Evolutionary conservation across 2,329 filamentous ascomycete genomes (phyloP).

Genomic region (Aspergillus sp.): DNA sequence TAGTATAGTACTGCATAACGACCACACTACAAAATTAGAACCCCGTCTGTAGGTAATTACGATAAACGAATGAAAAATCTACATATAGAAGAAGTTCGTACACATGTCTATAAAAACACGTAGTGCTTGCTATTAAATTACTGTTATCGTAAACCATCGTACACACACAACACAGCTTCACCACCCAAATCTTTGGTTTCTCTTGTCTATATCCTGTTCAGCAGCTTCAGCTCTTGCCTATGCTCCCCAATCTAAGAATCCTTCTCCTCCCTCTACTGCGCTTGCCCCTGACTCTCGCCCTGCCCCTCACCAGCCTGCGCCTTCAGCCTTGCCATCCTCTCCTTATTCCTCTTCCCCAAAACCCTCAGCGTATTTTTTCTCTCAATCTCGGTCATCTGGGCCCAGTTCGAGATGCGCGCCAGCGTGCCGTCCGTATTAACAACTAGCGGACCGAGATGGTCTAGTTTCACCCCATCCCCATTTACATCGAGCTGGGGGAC

Average conservation of each 20-base stretch:
- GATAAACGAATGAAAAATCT: neutral
- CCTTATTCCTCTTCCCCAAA: constrained; percentile 67
- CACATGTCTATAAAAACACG: neutral
- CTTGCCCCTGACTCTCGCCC: neutral
- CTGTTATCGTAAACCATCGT: neutral
- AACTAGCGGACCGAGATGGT: constrained; percentile 70
- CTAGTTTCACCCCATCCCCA: constrained; percentile 54
- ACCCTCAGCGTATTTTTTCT: constrained; percentile 65
- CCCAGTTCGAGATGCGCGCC: constrained; percentile 72
- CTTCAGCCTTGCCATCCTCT: constrained; percentile 58
- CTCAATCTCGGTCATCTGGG: constrained; percentile 68
- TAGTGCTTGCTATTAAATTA: neutral
- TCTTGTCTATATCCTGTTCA: neutral
- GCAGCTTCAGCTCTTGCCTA: neutral
- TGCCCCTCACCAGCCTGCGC: constrained; percentile 23
- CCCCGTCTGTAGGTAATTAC: neutral
- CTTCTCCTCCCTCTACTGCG: neutral
- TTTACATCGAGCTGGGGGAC: constrained; percentile 82
- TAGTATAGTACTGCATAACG: neutral
- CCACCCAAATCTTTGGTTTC: neutral
- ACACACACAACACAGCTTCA: neutral
- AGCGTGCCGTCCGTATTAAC: constrained; percentile 72
- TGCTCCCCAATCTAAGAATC: too few relatives aligned
- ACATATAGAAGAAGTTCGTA: neutral
- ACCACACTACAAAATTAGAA: neutral